Evolutionary conservation across 805 yeast genomes (phyloP), one percentile per base, ranked within the genome.

Genomic region (Candida xyloterini): DNA sequence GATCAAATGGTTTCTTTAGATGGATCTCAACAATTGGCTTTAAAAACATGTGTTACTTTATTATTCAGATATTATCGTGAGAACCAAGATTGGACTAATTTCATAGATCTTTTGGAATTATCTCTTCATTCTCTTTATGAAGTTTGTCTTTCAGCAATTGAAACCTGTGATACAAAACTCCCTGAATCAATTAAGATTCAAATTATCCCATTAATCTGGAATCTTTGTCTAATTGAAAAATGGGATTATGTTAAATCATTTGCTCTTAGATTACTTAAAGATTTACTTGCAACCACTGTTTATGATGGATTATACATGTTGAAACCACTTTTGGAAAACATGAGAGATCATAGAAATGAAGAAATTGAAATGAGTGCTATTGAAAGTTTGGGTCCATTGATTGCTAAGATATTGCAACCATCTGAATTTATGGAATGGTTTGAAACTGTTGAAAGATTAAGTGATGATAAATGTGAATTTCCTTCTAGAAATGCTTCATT

Each of bases 1-100:
- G 33, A 50, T 0, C 56, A 66, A 4, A 33, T 33, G 4, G 23
- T 15, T 5, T 49, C 53, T 15, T 50, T 71, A 13, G 69, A 75
- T 53, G 84, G 84, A 2, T 62, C 74, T 8, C 70, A 67, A 38
- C 79, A 77, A 44, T 52, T 78, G 14, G 66, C 75, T 13, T 36
- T 76, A 18, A 60, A 68, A 11, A 52, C 53, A 2, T 44, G 68
- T 8, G 47, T 58, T 7, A 33, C 42, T 2, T 34, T 72, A 4
- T 47, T 76, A 10, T 46, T 70, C 4, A 28, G 48, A 10, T 38
- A 42, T 9, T 49, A 60, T 34, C 11, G 31, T 2, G 23, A 9
- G 27, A 34, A 18, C 47, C 48, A 18, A 36, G 53, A 10, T 15
- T 35, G 13, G 58, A 50, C 9, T 42, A 52, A 13, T 37, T 65